Evolutionary conservation across 495 filamentous ascomycete genomes (phyloP).

Genomic region (Glutinoglossum americanum): DNA sequence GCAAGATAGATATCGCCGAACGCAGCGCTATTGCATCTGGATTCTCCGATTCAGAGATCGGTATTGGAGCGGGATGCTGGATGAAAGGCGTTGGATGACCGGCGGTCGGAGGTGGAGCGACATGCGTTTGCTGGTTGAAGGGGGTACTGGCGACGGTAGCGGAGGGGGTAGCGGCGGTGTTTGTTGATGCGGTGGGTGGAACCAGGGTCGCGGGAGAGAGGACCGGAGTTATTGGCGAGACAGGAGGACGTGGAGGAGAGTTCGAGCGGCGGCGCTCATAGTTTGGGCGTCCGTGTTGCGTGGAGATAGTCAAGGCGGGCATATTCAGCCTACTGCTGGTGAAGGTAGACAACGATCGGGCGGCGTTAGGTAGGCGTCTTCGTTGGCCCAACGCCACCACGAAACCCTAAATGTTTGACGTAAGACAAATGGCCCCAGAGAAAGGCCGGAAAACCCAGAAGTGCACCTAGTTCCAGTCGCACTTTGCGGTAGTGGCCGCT

Average conservation of each 20-base stretch:
- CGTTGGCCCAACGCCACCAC: no score
- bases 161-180: not conserved
- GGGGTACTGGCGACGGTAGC: conserved; percentile 3
- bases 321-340: not conserved
- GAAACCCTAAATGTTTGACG: not conserved
- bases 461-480: no score
- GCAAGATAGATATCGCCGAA: conserved; percentile 58
- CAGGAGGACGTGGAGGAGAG: conserved; percentile 13
- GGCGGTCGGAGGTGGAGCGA: not conserved
- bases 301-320: not conserved
- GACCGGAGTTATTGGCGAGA: conserved; percentile 15
- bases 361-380: not conserved
- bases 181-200: not conserved
- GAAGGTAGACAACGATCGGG: not conserved
- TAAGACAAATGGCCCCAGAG: not conserved
- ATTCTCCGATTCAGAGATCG: conserved; percentile 56
- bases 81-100: conserved; percentile 12
- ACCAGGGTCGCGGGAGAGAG: conserved; percentile 4
- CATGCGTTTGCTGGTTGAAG: conserved; percentile 3
- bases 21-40: conserved; percentile 68
- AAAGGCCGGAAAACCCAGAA: no score
- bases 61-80: conserved; percentile 32
- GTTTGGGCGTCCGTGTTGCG: not conserved
- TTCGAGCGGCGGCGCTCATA: not conserved
- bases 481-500: no score